phyloP scores from a whole-genome alignment of 176 grass and related monocot species.

The Juncus effusus region DNA sequence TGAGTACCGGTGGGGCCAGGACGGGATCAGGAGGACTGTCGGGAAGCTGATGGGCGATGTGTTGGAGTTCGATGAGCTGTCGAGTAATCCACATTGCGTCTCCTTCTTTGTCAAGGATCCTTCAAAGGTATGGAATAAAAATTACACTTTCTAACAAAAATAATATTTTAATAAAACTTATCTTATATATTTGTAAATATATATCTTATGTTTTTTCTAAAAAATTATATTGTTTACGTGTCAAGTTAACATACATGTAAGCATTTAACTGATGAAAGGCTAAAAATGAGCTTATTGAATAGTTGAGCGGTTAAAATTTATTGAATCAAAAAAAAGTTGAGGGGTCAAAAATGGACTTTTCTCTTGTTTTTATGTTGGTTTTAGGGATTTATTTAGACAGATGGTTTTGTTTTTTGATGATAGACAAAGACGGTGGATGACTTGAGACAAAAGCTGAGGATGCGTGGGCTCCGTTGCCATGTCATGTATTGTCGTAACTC shows the following conservation, averaged over 20 bases:
- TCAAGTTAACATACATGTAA: too few species aligned
- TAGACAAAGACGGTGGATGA: constrained; percentile 62
- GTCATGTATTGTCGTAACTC: constrained; percentile 81
- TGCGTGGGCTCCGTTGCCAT: constrained; percentile 87
- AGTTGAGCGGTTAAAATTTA: too few species aligned
- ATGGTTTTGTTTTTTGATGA: background rate
- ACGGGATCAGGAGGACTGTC: constrained; percentile 57
- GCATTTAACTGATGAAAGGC: too few species aligned
- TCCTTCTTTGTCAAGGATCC: constrained; percentile 76
- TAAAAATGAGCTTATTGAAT: too few species aligned
- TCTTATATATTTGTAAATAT: background rate
- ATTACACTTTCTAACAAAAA: too few species aligned
- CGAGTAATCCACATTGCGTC: constrained; percentile 71
- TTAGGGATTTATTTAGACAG: constrained; percentile 1
- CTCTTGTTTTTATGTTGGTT: constrained; percentile 14
- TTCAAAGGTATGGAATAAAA: constrained; percentile 35
- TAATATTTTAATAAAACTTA: too few species aligned
- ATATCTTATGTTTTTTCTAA: background rate
- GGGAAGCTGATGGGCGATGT: constrained; percentile 51
- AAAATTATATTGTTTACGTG: too few species aligned
- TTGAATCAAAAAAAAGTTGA: too few species aligned
- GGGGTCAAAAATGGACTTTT: too few species aligned
- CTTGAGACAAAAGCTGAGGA: constrained; percentile 71
- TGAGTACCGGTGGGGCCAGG: constrained; percentile 81
- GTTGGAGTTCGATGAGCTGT: constrained; percentile 54